Evolutionary conservation across 257 asterid species (phyloP), one percentile per base, ranked within the genome.

Genomic region (Ilex asprella): DNA sequence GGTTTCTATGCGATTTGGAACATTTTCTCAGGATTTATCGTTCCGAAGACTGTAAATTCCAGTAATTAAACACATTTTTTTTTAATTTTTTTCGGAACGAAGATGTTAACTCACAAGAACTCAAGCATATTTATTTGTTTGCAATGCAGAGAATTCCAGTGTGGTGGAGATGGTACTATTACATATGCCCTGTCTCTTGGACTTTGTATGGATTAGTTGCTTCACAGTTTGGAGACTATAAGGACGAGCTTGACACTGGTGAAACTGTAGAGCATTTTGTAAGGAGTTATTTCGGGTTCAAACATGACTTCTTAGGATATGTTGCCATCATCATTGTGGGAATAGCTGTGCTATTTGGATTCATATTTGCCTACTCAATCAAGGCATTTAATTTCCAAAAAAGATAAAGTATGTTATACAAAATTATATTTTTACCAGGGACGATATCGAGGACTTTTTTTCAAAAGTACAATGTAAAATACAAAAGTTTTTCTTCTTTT

Each of bases 31-130:
- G 95, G 95, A 15, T 86, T 86, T 64, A 74, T 88, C 63, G 10
- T 88, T 65, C 96, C 96, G 16, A 75, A 83, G 71, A 81, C 95
- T 0, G 95, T 86, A 71, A 79, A 89, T 81, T 53, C 46, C n/a
- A 10, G 13, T 29, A 51, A 56, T 58, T 49, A 6, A 49, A 4
- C 16, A 49, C 54, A 49, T 12, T 11, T 49, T 0, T 11, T 11
- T 15, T 49, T 49, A 0, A 21, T 1, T 49, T 12, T 11, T 49
- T 49, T 49, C 16, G 10, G 16, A 35, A 35, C 2, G 41, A 3
- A 3, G 8, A 35, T 35, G 8, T 8, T 3, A 35, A 35, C 41
- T 35, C 41, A 35, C 5, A 35, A 35, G 41, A 21, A 21, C 27
- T 21, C 7, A 35, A 35, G 27, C 41, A 35, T 12, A 49, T 49